Percentiles rank a stretch among this genome's conserved stretches.
Conservation (phyloP, 495 filamentous ascomycete species). For the Pyronema domesticum region DNA sequence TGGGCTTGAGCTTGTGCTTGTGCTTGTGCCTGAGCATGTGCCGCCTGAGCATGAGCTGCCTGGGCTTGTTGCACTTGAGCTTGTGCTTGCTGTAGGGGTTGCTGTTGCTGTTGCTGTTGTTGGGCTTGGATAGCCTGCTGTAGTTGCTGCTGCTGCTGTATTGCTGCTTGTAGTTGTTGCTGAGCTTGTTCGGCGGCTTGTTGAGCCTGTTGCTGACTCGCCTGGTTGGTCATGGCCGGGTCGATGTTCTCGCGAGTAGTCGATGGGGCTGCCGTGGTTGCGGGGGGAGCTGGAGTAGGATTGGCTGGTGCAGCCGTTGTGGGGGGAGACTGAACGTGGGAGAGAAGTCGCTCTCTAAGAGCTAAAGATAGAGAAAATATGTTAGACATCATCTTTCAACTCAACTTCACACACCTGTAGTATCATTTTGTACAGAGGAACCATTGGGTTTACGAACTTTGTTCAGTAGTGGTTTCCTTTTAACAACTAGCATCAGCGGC, state of each 20-base stretch:
- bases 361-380: constrained; percentile 8
- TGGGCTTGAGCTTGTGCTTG: constrained; percentile 13
- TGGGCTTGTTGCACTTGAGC: too few species aligned
- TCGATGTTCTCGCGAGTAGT: constrained; percentile 21
- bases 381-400: not conserved
- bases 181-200: not conserved
- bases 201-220: constrained; percentile 1
- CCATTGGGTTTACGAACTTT: constrained; percentile 23
- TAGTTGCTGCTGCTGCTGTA: constrained; percentile 20
- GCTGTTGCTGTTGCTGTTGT: constrained; percentile 24
- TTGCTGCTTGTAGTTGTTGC: not conserved
- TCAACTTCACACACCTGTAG: not conserved
- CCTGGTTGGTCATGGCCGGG: constrained; percentile 20
- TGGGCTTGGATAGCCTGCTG: constrained; percentile 26
- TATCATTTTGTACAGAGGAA: not conserved
- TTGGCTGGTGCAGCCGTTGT: constrained; percentile 5
- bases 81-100: constrained; percentile 25
- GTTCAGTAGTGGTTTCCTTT: constrained; percentile 20
- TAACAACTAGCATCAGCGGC: constrained; percentile 3
- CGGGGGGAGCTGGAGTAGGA: constrained; percentile 8
- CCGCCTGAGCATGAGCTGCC: too few species aligned
- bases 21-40: constrained; percentile 11
- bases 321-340: constrained; percentile 10
- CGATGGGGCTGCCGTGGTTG: constrained; percentile 10
- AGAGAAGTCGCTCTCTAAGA: constrained; percentile 22